Conservation (phyloP, 345 rosid species). For the Turritis glabra region DNA sequence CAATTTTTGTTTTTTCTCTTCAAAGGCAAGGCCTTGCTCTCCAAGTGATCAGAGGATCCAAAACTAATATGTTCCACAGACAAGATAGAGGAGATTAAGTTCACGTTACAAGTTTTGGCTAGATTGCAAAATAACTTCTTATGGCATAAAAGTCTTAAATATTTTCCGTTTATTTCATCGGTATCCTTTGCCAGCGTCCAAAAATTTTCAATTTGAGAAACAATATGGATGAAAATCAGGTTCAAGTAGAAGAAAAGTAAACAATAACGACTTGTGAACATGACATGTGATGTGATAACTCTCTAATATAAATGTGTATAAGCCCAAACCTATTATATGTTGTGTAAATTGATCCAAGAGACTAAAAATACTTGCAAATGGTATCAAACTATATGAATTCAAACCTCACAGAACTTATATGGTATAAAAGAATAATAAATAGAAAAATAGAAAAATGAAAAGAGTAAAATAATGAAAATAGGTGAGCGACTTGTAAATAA, state of each 20-base stretch:
- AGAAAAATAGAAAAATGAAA: neutral
- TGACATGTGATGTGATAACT: neutral
- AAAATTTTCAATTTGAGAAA: no score
- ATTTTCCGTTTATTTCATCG: neutral
- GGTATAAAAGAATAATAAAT: neutral
- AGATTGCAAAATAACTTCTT: no score
- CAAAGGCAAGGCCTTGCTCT: no score
- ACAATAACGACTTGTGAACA: neutral
- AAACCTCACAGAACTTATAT: no score
- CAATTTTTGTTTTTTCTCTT: no score
- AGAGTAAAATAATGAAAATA: conserved; percentile 5
- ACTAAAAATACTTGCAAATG: neutral
- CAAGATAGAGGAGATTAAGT: no score
- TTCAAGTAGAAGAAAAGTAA: neutral
- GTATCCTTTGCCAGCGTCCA: no score
- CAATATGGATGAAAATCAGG: neutral
- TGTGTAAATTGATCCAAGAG: neutral
- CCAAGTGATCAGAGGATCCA: no score
- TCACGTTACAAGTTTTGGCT: no score
- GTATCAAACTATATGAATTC: no score
- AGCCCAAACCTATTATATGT: neutral
- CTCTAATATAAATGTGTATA: neutral
- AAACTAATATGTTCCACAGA: no score
- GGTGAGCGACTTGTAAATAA: conserved; percentile 20
- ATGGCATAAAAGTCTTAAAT: neutral